phyloP scores from a whole-genome alignment of 2,329 filamentous ascomycete genomes.

The Myriosclerotinia duriaeana region DNA sequence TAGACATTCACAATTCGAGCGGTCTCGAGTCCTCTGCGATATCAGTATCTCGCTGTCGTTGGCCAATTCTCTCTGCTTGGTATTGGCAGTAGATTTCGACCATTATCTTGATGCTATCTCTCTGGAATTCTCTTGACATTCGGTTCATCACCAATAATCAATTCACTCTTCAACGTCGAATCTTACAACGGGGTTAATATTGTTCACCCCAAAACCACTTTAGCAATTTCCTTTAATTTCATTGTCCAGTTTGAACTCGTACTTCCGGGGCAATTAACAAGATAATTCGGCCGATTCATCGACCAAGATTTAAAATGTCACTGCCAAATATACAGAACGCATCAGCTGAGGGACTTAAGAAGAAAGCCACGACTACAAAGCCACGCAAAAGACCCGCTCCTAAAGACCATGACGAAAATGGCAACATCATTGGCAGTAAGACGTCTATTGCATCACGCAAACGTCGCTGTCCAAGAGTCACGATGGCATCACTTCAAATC shows the following conservation, averaged over 20 bases:
- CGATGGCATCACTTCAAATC: constrained; percentile 19
- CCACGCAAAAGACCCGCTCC: not conserved
- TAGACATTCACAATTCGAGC: not conserved
- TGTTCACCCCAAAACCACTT: not conserved
- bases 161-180: not conserved
- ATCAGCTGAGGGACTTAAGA: not conserved
- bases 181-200: not conserved
- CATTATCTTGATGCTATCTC: not conserved
- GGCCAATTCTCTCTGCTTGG: not conserved
- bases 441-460: constrained; percentile 19
- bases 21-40: not conserved
- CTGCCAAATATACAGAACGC: not conserved
- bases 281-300: not conserved
- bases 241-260: not conserved
- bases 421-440: not conserved
- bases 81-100: no score
- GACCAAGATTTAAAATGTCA: not conserved
- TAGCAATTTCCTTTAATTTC: not conserved
- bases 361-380: constrained; percentile 4
- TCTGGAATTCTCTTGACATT: not conserved
- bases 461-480: constrained; percentile 8
- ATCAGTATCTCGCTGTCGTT: not conserved
- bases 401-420: constrained; percentile 8
- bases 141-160: not conserved
- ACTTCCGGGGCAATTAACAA: not conserved